These are phyloP conservation scores for Zoysia matrella DNA, from an alignment of 202 grass and related monocot species.

Conservation along the genomic window DNA sequence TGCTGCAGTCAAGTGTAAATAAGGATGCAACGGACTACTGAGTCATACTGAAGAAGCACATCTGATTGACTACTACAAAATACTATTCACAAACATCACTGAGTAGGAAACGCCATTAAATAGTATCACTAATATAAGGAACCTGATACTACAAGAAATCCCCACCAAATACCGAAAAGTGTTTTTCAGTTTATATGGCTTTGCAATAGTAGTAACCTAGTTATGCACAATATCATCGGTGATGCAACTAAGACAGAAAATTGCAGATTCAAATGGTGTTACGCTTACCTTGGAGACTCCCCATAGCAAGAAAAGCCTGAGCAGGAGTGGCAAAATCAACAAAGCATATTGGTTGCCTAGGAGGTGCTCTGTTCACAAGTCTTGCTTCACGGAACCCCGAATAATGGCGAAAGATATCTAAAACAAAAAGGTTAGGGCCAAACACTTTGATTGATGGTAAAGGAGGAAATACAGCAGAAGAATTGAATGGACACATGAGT, in stretches of 20 bases:
- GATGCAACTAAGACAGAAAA: neutral
- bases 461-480: neutral
- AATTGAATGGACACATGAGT: neutral
- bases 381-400: conserved; percentile 47
- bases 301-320: conserved; percentile 70
- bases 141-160: neutral
- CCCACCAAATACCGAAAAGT: too few relatives aligned
- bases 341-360: conserved; percentile 66
- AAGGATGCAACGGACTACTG: neutral
- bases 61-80: neutral
- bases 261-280: neutral
- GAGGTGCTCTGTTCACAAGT: conserved; percentile 56
- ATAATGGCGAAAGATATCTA: conserved; percentile 79
- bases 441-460: neutral
- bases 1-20: neutral
- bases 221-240: neutral
- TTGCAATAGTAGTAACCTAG: neutral
- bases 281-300: conserved; percentile 66
- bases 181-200: neutral
- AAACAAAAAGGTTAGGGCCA: conserved; percentile 52
- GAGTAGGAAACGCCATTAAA: neutral
- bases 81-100: neutral
- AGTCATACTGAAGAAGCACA: neutral
- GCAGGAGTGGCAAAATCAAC: conserved; percentile 69
- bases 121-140: neutral